Conservation (phyloP, 148 eudicot genomes). For the Talinum fruticosum region DNA sequence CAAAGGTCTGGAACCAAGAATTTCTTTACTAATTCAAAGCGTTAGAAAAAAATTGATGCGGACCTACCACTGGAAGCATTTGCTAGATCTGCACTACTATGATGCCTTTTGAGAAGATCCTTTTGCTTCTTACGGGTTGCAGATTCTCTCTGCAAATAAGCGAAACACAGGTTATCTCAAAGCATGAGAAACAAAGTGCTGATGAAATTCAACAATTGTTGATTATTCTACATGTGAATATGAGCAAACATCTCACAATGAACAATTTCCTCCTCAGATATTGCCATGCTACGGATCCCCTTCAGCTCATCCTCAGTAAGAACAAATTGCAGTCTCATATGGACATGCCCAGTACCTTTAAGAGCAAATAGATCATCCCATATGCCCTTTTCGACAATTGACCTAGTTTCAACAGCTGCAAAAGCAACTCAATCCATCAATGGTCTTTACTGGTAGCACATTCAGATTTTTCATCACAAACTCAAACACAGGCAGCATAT, state of each 20-base stretch:
- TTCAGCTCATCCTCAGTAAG: conserved; percentile 73
- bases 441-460: conserved; percentile 7
- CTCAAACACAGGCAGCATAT: not conserved
- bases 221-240: not conserved
- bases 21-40: not conserved
- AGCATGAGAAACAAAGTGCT: not conserved
- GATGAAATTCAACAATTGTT: not conserved
- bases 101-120: conserved; percentile 36
- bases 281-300: conserved; percentile 69
- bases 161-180: not conserved
- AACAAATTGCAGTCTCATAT: conserved; percentile 60
- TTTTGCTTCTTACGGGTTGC: conserved; percentile 66
- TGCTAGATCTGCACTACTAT: conserved; percentile 29
- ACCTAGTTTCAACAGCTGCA: conserved; percentile 56
- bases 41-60: conserved; percentile 25
- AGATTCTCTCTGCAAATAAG: conserved; percentile 63
- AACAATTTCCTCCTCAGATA: not conserved
- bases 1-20: not conserved
- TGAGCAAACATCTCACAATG: not conserved
- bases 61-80: conserved; percentile 38
- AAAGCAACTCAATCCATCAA: conserved; percentile 21
- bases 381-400: conserved; percentile 66
- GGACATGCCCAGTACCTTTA: conserved; percentile 72
- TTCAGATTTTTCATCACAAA: too few relatives aligned
- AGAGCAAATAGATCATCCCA: conserved; percentile 78